Conservation (phyloP, 2,329 filamentous ascomycete species). For the Teratosphaeria nubilosa region DNA sequence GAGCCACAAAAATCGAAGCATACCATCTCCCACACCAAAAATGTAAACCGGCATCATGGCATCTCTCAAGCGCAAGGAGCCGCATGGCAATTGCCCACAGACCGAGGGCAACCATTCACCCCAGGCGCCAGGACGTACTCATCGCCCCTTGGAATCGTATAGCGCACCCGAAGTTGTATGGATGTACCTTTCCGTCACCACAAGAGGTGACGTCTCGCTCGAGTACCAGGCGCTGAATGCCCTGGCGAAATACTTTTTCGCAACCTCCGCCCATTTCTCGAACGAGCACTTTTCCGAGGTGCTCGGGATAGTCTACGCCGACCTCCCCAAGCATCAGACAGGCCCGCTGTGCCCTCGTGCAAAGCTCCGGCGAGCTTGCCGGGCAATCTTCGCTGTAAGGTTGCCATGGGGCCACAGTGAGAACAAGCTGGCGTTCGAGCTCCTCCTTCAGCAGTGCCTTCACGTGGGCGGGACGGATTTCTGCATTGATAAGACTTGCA, state of each 20-base stretch:
- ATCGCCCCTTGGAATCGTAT: not conserved
- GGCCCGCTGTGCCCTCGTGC: not conserved
- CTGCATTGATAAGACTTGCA: not conserved
- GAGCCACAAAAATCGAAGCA: not conserved
- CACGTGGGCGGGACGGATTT: not conserved
- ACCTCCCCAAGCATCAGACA: not conserved
- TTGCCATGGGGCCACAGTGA: not conserved
- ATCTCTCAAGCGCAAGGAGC: not conserved
- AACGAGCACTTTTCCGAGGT: not conserved
- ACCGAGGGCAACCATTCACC: not conserved
- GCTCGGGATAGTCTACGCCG: not conserved
- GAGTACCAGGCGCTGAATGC: not conserved
- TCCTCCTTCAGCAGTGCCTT: not conserved
- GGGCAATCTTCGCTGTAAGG: not conserved
- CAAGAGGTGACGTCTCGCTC: not conserved
- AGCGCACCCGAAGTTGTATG: not conserved
- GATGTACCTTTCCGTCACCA: not conserved
- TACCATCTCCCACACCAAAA: not conserved
- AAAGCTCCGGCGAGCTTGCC: not conserved
- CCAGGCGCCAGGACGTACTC: not conserved
- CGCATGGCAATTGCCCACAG: not conserved
- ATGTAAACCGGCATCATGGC: not conserved
- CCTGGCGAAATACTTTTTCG: not conserved
- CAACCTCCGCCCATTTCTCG: not conserved
- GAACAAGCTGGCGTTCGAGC: not conserved